Percentiles rank a stretch among this genome's conserved stretches.
These are phyloP conservation scores for Orychophragmus violaceus DNA, from an alignment of 345 rosid genomes.

Conservation along the genomic window DNA sequence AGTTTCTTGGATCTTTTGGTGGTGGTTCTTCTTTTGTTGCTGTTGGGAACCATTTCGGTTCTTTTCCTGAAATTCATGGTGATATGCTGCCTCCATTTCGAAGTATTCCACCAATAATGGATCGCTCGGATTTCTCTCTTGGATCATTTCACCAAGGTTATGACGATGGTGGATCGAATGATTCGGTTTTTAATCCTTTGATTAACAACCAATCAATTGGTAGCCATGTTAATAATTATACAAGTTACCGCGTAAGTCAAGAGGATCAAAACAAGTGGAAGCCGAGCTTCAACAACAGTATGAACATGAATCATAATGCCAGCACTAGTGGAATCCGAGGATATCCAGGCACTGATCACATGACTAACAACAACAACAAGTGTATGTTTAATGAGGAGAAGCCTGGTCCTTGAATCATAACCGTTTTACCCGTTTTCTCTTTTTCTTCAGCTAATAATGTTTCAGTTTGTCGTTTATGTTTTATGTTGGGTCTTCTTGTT, in stretches of 20 bases:
- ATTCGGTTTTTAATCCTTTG: too few species aligned
- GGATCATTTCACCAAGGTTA: neutral
- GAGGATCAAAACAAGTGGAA: neutral
- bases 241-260: neutral
- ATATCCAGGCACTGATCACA: neutral
- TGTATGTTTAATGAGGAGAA: neutral
- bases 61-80: neutral
- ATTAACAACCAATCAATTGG: too few species aligned
- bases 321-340: neutral
- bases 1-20: too few species aligned
- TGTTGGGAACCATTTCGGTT: neutral
- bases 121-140: neutral
- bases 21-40: too few species aligned
- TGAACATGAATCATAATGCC: neutral
- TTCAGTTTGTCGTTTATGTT: neutral
- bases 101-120: neutral
- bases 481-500: neutral
- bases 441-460: neutral
- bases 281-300: neutral
- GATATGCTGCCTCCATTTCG: neutral
- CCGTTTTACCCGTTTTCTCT: neutral
- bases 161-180: slow-evolving; percentile 5
- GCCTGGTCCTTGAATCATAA: neutral
- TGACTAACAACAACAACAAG: neutral
- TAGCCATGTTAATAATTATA: too few species aligned